A percentile compares a stretch with the other conserved stretches of the same genome.
These are phyloP conservation scores for Primulina huaijiensis DNA, from an alignment of 257 asterid genomes.

Conservation along the genomic window DNA sequence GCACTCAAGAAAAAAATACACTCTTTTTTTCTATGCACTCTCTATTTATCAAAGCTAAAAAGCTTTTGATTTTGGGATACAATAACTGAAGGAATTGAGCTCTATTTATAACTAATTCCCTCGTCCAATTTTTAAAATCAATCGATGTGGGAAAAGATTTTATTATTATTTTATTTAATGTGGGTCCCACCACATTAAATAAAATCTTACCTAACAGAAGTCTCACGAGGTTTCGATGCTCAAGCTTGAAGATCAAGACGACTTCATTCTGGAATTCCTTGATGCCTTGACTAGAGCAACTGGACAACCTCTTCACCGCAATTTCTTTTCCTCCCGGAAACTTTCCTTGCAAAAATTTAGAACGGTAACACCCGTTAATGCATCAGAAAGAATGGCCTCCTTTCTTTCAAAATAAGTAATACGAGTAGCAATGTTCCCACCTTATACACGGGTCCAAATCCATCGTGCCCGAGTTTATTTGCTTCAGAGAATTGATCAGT, in stretches of 20 bases:
- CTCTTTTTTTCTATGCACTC: too few relatives aligned
- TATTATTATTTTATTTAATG: too few relatives aligned
- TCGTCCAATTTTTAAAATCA: too few relatives aligned
- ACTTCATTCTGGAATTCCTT: conserved; percentile 47
- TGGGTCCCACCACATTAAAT: too few relatives aligned
- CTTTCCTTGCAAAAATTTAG: conserved; percentile 32
- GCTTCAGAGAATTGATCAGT: conserved; percentile 47
- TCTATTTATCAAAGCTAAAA: too few relatives aligned
- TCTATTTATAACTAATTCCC: too few relatives aligned
- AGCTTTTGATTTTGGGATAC: too few relatives aligned
- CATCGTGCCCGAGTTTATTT: conserved; percentile 63
- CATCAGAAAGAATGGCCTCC: background rate
- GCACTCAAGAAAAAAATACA: too few relatives aligned
- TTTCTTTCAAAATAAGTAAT: background rate
- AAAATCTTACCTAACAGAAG: too few relatives aligned
- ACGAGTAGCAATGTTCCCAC: conserved; percentile 14
- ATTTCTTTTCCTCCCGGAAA: conserved; percentile 37
- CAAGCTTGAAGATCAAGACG: conserved; percentile 41
- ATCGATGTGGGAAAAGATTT: too few relatives aligned
- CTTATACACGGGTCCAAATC: conserved; percentile 68
- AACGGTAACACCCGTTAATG: background rate
- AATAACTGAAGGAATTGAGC: too few relatives aligned
- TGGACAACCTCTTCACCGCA: conserved; percentile 48
- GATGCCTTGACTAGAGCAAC: conserved; percentile 38
- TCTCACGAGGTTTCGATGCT: conserved; percentile 46